A percentile compares a stretch with the other conserved stretches of the same genome.
Conservation (phyloP, 148 eudicot genomes). For the Euryodendron excelsum region DNA sequence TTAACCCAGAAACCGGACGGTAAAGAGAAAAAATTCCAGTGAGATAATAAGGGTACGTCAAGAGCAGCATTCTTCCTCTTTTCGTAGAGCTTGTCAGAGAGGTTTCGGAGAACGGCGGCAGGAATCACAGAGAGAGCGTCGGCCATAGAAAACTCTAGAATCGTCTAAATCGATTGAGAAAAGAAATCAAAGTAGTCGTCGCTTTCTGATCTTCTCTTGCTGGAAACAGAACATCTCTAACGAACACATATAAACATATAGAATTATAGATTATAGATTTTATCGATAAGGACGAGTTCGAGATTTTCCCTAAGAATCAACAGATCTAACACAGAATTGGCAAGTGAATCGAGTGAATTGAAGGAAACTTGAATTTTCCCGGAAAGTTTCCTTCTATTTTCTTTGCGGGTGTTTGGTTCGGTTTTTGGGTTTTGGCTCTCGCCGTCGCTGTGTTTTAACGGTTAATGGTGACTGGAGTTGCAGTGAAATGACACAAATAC, state of each 20-base stretch:
- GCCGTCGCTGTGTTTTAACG: conserved; percentile 1
- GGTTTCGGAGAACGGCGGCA: conserved; percentile 68
- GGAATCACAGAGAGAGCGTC: conserved; percentile 61
- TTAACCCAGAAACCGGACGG: too few species aligned
- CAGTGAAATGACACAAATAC: too few species aligned
- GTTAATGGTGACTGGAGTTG: too few species aligned
- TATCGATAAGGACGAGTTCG: background rate
- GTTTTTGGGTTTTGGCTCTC: background rate
- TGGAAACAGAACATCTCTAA: conserved; percentile 25
- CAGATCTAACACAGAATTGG: conserved; percentile 9
- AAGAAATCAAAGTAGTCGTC: background rate
- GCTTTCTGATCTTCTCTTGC: conserved; percentile 33
- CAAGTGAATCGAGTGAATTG: background rate
- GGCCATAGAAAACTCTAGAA: conserved; percentile 47
- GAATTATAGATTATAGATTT: background rate
- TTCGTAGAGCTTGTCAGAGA: conserved; percentile 93
- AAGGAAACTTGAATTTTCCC: background rate
- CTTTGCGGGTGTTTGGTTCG: background rate
- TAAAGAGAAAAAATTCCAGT: background rate
- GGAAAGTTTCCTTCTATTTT: background rate
- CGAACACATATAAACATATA: background rate
- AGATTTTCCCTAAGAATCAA: conserved; percentile 2
- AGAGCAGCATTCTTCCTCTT: conserved; percentile 97
- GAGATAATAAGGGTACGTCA: conserved; percentile 43
- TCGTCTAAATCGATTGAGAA: background rate